Evolutionary conservation across 2,329 filamentous ascomycete species (phyloP).

Genomic region (Anthostomella pinea): DNA sequence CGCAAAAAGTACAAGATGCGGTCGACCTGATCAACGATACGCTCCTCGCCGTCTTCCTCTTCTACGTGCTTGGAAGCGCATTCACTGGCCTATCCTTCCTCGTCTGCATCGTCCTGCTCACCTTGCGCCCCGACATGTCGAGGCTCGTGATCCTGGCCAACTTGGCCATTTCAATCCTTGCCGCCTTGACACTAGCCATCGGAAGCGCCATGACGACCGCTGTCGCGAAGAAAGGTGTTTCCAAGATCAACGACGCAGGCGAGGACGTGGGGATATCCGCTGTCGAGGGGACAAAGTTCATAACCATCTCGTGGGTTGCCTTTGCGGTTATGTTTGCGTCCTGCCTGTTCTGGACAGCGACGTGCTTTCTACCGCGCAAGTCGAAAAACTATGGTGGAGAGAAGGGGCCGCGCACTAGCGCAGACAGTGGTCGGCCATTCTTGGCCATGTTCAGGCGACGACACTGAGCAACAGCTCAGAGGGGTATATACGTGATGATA

Average conservation of each 20-base stretch:
- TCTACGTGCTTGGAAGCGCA: constrained; percentile 45
- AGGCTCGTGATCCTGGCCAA: constrained; percentile 34
- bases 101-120: constrained; percentile 34
- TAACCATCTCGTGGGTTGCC: constrained; percentile 45
- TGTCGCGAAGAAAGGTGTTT: constrained; percentile 41
- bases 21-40: constrained; percentile 48
- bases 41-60: constrained; percentile 46
- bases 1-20: constrained; percentile 42
- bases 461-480: too few species aligned
- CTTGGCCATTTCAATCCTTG: constrained; percentile 35
- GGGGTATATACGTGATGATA: too few species aligned
- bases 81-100: constrained; percentile 45
- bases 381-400: too few species aligned
- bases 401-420: neutral
- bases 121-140: constrained; percentile 15
- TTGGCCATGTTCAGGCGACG: neutral
- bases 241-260: constrained; percentile 42
- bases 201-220: constrained; percentile 44
- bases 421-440: neutral
- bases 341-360: constrained; percentile 39
- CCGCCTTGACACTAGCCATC: constrained; percentile 36
- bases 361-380: constrained; percentile 18
- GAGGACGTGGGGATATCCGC: constrained; percentile 45
- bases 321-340: constrained; percentile 42
- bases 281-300: constrained; percentile 41